phyloP scores from a whole-genome alignment of 2,329 filamentous ascomycete genomes.

The Sporothrix euskadiensis region DNA sequence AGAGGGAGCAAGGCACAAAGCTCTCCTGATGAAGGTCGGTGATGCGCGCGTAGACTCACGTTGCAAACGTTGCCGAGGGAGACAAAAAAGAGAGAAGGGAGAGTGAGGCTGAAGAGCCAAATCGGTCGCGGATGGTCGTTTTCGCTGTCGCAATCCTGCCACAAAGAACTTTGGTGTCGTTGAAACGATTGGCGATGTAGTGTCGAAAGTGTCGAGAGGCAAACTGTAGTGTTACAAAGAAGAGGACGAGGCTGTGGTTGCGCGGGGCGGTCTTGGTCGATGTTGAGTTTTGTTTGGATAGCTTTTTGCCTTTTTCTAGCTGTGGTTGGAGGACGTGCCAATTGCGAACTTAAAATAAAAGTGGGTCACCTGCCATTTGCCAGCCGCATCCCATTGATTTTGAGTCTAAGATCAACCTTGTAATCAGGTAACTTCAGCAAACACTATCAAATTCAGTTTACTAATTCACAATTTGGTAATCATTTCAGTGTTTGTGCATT shows the following conservation, averaged over 20 bases:
- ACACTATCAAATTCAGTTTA: not conserved
- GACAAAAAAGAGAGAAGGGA: not conserved
- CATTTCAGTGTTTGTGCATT: not conserved
- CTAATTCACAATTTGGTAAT: not conserved
- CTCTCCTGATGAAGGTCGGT: not conserved
- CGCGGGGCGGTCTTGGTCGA: not conserved
- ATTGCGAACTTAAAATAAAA: not conserved
- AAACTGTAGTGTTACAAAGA: not conserved
- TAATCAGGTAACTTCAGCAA: too few species aligned
- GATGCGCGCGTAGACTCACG: not conserved
- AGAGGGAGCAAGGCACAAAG: not conserved
- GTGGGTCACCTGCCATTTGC: not conserved
- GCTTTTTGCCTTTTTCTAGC: slow-evolving; percentile 11
- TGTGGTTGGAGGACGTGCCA: not conserved
- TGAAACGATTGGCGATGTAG: not conserved
- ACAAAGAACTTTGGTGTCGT: not conserved
- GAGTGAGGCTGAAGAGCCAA: not conserved
- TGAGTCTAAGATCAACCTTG: not conserved
- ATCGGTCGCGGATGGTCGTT: not conserved
- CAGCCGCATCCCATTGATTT: not conserved
- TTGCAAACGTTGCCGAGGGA: not conserved
- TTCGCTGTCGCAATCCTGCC: not conserved
- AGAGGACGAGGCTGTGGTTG: not conserved
- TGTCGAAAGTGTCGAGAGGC: not conserved
- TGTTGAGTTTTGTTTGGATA: slow-evolving; percentile 15